Conservation (phyloP, 2,329 filamentous ascomycete genomes). For the Diaporthe citri region DNA sequence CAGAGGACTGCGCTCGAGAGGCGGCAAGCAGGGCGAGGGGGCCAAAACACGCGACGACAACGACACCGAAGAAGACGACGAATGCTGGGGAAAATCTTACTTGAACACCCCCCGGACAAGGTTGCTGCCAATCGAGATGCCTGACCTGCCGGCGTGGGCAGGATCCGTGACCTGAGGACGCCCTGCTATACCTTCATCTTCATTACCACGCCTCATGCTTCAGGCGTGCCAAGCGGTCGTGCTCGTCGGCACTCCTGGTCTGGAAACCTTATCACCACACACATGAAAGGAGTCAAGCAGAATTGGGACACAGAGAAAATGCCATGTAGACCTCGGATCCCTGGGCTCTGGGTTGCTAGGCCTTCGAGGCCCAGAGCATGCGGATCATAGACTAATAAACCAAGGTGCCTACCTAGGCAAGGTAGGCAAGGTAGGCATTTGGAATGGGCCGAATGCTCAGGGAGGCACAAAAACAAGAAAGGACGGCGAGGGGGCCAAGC, state of each 20-base stretch:
- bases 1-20: background rate
- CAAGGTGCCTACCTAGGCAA: background rate
- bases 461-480: slow-evolving; percentile 3
- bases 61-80: background rate
- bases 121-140: slow-evolving; percentile 22
- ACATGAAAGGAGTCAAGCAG: background rate
- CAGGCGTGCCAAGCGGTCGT: slow-evolving; percentile 28
- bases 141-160: slow-evolving; percentile 1
- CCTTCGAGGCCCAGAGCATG: background rate
- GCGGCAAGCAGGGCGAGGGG: background rate
- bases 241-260: slow-evolving; percentile 8
- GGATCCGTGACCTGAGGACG: slow-evolving; percentile 22
- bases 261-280: slow-evolving; percentile 8
- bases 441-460: slow-evolving; percentile 20
- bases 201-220: slow-evolving; percentile 20
- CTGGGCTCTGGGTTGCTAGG: slow-evolving; percentile 8
- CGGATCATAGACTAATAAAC: slow-evolving; percentile 30
- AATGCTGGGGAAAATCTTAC: slow-evolving; percentile 11
- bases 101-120: background rate
- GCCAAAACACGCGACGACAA: slow-evolving; percentile 14
- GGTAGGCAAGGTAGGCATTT: background rate
- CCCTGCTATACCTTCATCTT: slow-evolving; percentile 7
- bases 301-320: no score
- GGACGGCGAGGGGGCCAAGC: background rate
- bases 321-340: slow-evolving; percentile 8